Percentiles rank a stretch among this genome's conserved stretches.
Conservation (phyloP, 768 basidiomycete species). For the Xanthoconium stramineum region DNA sequence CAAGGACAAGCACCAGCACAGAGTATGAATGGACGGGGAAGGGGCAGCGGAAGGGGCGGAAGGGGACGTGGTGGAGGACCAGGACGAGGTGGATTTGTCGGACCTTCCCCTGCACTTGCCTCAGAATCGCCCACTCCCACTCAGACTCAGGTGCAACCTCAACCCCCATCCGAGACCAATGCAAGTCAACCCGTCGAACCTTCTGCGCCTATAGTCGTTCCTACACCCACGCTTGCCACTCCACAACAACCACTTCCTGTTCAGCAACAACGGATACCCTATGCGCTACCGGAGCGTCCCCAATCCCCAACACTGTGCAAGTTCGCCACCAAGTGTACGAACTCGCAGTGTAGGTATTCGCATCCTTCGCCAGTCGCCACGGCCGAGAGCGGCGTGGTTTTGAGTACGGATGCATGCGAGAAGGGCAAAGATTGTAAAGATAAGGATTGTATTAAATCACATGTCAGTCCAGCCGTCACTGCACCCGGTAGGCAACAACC, state of each 20-base stretch:
- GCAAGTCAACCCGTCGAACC: slow-evolving; percentile 6
- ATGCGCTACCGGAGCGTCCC: slow-evolving; percentile 69
- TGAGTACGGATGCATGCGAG: slow-evolving; percentile 92
- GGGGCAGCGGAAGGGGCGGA: slow-evolving; percentile 45
- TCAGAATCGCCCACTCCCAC: slow-evolving; percentile 18
- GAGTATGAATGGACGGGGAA: slow-evolving; percentile 37
- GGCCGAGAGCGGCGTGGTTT: slow-evolving; percentile 88
- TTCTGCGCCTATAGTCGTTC: slow-evolving; percentile 22
- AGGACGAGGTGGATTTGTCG: slow-evolving; percentile 41
- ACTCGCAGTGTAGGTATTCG: slow-evolving; percentile 83
- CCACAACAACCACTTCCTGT: slow-evolving; percentile 4
- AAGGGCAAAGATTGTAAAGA: slow-evolving; percentile 87
- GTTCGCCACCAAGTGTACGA: slow-evolving; percentile 87
- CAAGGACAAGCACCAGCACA: slow-evolving; percentile 19
- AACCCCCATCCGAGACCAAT: slow-evolving; percentile 13
- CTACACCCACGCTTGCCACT: slow-evolving; percentile 28
- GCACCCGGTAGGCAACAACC: slow-evolving; percentile 46
- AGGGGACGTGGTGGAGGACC: slow-evolving; percentile 43
- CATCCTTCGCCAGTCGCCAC: slow-evolving; percentile 98
- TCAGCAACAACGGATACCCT: slow-evolving; percentile 40
- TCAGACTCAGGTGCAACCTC: slow-evolving; percentile 21
- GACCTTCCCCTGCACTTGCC: slow-evolving; percentile 21
- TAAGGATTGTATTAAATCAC: slow-evolving; percentile 88
- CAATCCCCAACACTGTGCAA: slow-evolving; percentile 93
- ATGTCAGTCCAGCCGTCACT: slow-evolving; percentile 83